Evolutionary conservation across 2,329 filamentous ascomycete species (phyloP).

Genomic region (Paradendryphiella salina): DNA sequence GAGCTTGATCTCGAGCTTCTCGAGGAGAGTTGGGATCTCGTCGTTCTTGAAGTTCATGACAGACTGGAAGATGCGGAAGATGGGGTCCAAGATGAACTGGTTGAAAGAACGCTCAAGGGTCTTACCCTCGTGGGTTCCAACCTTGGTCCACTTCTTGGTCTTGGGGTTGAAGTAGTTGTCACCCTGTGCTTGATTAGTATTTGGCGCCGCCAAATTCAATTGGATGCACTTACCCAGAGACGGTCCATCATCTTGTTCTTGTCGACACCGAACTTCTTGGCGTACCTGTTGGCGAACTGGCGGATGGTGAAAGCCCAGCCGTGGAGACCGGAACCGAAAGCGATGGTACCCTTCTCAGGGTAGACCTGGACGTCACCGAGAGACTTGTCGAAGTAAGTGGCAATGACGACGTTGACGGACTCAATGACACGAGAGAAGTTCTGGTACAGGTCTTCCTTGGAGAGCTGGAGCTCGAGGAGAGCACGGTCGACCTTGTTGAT

Average conservation of each 20-base stretch:
- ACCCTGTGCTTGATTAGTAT: slow-evolving; percentile 56
- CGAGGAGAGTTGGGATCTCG: slow-evolving; percentile 77
- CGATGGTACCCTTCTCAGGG: slow-evolving; percentile 95
- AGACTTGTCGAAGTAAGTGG: slow-evolving; percentile 95
- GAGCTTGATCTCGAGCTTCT: slow-evolving; percentile 97
- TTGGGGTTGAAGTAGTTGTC: slow-evolving; percentile 99
- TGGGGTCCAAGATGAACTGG: slow-evolving; percentile 99
- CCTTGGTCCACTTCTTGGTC: slow-evolving; percentile 99
- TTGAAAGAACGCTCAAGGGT: slow-evolving; percentile 97
- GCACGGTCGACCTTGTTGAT: slow-evolving; percentile 99
- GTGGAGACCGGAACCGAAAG: slow-evolving; percentile 99
- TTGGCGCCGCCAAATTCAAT: slow-evolving; percentile 11
- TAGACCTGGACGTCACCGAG: slow-evolving; percentile 99
- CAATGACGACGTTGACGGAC: slow-evolving; percentile 99
- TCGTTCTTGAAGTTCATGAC: slow-evolving; percentile 99
- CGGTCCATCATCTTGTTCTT: slow-evolving; percentile 99
- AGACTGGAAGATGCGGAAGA: slow-evolving; percentile 96
- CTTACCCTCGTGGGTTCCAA: slow-evolving; percentile 80
- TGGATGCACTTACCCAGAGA: slow-evolving; percentile 74
- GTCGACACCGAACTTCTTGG: slow-evolving; percentile 99
- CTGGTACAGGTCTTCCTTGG: slow-evolving; percentile 99
- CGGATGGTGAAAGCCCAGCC: slow-evolving; percentile 99
- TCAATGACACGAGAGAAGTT: slow-evolving; percentile 99
- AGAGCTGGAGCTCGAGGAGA: slow-evolving; percentile 97
- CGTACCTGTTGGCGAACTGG: slow-evolving; percentile 93